Evolutionary conservation across 2,329 filamentous ascomycete genomes (phyloP).

Genomic region (Pseudocercospora crystallina): DNA sequence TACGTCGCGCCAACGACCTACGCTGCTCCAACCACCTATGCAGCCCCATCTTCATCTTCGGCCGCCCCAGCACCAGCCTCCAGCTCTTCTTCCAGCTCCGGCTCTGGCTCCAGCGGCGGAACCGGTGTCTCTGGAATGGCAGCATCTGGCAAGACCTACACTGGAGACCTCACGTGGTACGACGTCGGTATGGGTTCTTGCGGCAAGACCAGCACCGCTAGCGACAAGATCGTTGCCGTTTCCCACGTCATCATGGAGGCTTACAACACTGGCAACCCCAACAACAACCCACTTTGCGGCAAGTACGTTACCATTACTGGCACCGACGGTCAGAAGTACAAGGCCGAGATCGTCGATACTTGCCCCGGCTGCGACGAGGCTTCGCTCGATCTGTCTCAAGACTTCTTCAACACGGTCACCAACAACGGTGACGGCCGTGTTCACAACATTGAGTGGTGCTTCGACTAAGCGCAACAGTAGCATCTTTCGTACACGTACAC

Average conservation of each 20-base stretch:
- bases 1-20: conserved; percentile 23
- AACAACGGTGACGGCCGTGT: conserved; percentile 41
- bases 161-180: conserved; percentile 75
- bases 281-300: conserved; percentile 70
- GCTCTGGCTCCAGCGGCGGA: conserved; percentile 10
- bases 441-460: conserved; percentile 44
- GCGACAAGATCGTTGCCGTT: conserved; percentile 67
- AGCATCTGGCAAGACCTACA: conserved; percentile 40
- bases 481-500: not conserved
- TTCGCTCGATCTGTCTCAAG: conserved; percentile 60
- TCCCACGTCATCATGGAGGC: conserved; percentile 63
- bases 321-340: conserved; percentile 58
- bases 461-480: conserved; percentile 27
- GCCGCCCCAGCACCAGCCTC: conserved; percentile 14
- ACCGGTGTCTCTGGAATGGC: conserved; percentile 26
- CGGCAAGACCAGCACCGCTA: conserved; percentile 59
- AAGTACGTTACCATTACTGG: conserved; percentile 62
- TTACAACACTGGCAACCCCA: conserved; percentile 46
- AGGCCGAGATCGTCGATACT: conserved; percentile 68
- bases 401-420: conserved; percentile 40
- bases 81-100: conserved; percentile 5
- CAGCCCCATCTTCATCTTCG: conserved; percentile 18
- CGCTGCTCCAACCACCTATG: conserved; percentile 16
- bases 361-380: conserved; percentile 64
- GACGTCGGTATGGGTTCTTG: conserved; percentile 67